Conservation (phyloP, 805 yeast species). For the Yarrowia sp. region DNA sequence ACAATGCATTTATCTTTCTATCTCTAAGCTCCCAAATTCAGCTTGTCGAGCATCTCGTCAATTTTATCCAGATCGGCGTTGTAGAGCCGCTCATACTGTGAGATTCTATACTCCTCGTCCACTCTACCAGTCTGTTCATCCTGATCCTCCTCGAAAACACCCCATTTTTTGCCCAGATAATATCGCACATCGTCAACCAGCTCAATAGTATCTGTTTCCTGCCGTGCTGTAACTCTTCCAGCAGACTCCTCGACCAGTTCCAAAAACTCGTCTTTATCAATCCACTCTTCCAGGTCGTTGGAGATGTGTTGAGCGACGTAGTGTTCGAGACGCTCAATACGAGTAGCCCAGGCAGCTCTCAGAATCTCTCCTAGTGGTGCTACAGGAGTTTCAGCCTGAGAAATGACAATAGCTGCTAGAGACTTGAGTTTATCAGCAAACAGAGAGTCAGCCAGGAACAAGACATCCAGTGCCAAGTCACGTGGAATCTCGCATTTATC, state of each 20-base stretch:
- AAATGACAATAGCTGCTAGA: constrained; percentile 54
- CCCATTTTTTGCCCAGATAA: constrained; percentile 48
- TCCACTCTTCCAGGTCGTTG: constrained; percentile 44
- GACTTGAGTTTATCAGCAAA: constrained; percentile 60
- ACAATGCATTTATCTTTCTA: neutral
- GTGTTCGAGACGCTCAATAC: constrained; percentile 63
- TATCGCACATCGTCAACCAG: constrained; percentile 73
- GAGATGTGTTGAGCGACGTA: constrained; percentile 61
- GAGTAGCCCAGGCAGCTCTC: constrained; percentile 64
- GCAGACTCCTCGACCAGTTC: constrained; percentile 51
- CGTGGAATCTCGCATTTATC: constrained; percentile 57
- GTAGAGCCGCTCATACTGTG: constrained; percentile 39
- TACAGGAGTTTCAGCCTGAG: constrained; percentile 37
- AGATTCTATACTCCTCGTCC: constrained; percentile 33
- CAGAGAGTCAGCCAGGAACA: constrained; percentile 56
- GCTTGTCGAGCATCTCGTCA: constrained; percentile 36
- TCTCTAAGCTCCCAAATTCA: neutral
- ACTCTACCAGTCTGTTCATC: constrained; percentile 26
- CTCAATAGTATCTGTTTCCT: constrained; percentile 78
- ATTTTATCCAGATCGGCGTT: constrained; percentile 43
- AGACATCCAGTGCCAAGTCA: constrained; percentile 52
- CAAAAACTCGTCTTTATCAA: constrained; percentile 43
- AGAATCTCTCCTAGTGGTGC: constrained; percentile 54
- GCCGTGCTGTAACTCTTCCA: constrained; percentile 53
- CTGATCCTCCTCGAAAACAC: constrained; percentile 32